phyloP scores from a whole-genome alignment of 1,284 basidiomycete species.

The Irpex sp. region DNA sequence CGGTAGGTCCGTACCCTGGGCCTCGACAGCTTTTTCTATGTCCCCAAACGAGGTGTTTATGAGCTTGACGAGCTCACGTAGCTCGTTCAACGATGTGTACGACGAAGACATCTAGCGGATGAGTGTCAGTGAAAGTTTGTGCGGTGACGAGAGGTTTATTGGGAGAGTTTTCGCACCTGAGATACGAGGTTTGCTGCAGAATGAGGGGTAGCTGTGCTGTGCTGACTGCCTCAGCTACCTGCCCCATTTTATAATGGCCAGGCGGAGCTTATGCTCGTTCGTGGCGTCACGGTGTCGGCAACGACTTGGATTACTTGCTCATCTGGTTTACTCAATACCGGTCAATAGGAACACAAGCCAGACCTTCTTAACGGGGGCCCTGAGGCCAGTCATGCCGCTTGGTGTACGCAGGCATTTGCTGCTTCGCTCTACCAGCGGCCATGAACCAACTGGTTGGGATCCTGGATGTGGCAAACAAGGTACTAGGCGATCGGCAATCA shows the following conservation, averaged over 20 bases:
- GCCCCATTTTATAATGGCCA: no score
- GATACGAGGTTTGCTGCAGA: no score
- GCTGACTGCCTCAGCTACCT: no score
- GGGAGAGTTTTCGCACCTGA: no score
- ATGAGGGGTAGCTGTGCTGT: no score
- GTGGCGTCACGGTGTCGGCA: not conserved
- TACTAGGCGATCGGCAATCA: not conserved
- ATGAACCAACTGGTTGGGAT: no score
- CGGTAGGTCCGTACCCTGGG: not conserved
- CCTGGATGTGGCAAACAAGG: no score
- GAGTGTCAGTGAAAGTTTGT: not conserved
- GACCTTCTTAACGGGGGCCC: no score
- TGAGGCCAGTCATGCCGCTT: not conserved
- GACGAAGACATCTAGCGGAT: not conserved
- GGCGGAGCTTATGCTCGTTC: no score
- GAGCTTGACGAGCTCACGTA: constrained; percentile 2
- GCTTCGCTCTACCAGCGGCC: no score
- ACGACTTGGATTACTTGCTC: not conserved
- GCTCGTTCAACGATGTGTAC: not conserved
- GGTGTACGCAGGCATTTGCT: not conserved
- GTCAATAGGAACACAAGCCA: not conserved
- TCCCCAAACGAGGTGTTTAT: not conserved
- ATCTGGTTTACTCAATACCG: not conserved
- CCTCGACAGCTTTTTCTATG: not conserved
- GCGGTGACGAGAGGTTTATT: no score